Evolutionary conservation across 2,329 filamentous ascomycete genomes (phyloP), one percentile per base, ranked within the genome.

Genomic region (Aureobasidium vineae): DNA sequence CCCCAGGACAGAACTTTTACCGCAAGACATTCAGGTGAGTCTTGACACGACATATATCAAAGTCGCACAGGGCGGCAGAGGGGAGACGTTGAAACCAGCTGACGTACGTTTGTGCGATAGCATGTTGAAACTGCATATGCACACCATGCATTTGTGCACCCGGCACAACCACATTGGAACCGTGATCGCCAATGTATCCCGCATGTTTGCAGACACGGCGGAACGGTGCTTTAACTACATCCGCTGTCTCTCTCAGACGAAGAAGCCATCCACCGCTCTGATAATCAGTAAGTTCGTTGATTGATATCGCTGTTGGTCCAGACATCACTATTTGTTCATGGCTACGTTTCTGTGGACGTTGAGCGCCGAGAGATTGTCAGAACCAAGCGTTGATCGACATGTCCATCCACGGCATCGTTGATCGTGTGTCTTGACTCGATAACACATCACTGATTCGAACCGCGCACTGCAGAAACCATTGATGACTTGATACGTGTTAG

Each of bases 91-190:
- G 31, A 23, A 43, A 23, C 26, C 11, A 1, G 54, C 69, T 71
- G 68, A 72, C 68, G 31, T 63, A 72, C 67, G 31, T 65, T 33
- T 28, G 15, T 33, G 36, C 53, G 40, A 43, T 68, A 81, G 79
- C 72, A 80, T 87, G 3, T 92, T 98, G 81, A 93, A 92, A 75
- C 87, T 95, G 63, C 91, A 96, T 75, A 88, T 92, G 61, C 90
- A 95, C 72, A 81, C 86, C 59, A 93, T 96, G 87, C 90, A 92
- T 75, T 88, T 91, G 72, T 92, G 96, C 75, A 90, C 90, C 5
- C 78, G 82, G 3, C 88, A 94, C 80, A 98, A 98, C 78, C 85
- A 87, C 3, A 75, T 84, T 8, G 71, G 75, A 4, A 90, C 88
- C 0, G 89, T 95, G 15, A 80, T 94, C 5, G 77, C 79, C n/a